phyloP scores from a whole-genome alignment of 345 rosid species.

The Eucalyptus brandiana region DNA sequence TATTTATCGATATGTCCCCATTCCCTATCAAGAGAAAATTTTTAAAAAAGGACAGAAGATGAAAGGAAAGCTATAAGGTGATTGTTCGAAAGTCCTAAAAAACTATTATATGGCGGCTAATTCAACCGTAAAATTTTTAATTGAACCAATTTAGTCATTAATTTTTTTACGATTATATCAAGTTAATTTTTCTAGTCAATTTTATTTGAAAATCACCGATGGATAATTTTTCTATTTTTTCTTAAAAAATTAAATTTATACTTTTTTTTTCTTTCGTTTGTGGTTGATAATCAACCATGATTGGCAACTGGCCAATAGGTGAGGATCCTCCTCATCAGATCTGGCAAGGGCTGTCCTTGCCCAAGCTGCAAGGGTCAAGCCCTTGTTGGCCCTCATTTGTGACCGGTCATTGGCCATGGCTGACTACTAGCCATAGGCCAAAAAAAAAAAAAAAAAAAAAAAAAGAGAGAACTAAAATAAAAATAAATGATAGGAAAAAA shows the following conservation, averaged over 20 bases:
- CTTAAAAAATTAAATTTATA: not conserved
- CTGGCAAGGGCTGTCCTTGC: rapidly evolving
- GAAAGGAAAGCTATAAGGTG: not conserved
- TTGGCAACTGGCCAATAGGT: not conserved
- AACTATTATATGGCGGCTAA: no score
- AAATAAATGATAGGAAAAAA: not conserved
- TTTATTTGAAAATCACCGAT: not conserved
- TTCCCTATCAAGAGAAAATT: not conserved
- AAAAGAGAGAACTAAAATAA: not conserved
- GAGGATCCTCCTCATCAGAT: not conserved
- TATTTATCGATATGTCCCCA: not conserved
- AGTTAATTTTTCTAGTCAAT: not conserved
- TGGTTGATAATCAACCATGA: not conserved
- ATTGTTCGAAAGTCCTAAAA: not conserved
- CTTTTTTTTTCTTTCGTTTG: rapidly evolving
- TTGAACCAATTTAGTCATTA: no score
- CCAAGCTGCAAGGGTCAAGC: not conserved
- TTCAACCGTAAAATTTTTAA: no score
- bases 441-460: not conserved
- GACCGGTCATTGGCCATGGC: not conserved
- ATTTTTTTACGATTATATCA: rapidly evolving
- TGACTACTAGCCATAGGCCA: rapidly evolving
- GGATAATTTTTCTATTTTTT: not conserved
- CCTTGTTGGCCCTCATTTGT: not conserved
- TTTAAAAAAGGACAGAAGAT: not conserved